Percentiles rank a stretch among this genome's conserved stretches.
Conservation (phyloP, 768 basidiomycete species). For the Lepiota venenata region DNA sequence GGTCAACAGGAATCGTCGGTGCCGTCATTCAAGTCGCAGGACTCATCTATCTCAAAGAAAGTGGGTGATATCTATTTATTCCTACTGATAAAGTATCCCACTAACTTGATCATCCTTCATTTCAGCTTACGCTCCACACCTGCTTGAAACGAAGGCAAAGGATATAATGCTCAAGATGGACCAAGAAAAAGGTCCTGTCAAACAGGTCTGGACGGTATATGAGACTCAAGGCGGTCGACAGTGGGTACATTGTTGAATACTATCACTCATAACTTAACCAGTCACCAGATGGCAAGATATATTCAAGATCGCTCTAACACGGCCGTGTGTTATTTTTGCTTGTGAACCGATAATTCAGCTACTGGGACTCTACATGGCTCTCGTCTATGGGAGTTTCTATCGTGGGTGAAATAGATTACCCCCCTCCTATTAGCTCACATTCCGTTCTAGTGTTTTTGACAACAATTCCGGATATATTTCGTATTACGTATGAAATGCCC, state of each 20-base stretch:
- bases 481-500: conserved; percentile 46
- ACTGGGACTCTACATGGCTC: conserved; percentile 60
- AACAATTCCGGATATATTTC: conserved; percentile 58
- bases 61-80: conserved; percentile 30
- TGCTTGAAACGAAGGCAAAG: conserved; percentile 50
- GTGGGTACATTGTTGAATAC: conserved; percentile 26
- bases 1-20: conserved; percentile 60
- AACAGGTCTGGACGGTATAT: conserved; percentile 44
- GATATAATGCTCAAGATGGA: conserved; percentile 42
- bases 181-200: conserved; percentile 37
- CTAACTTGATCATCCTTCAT: conserved; percentile 23
- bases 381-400: conserved; percentile 62
- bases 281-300: conserved; percentile 46
- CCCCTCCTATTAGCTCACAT: background rate
- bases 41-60: conserved; percentile 58
- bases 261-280: too few relatives aligned
- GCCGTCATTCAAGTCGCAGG: conserved; percentile 52
- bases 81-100: background rate
- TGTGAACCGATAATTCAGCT: conserved; percentile 67
- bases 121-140: conserved; percentile 40
- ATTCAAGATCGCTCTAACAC: conserved; percentile 47
- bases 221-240: conserved; percentile 38
- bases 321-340: conserved; percentile 66
- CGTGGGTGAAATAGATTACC: conserved; percentile 28
- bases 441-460: conserved; percentile 57